A percentile compares a stretch with the other conserved stretches of the same genome.
phyloP scores from a whole-genome alignment of 2,329 filamentous ascomycete genomes.

The Thelonectria discophora region DNA sequence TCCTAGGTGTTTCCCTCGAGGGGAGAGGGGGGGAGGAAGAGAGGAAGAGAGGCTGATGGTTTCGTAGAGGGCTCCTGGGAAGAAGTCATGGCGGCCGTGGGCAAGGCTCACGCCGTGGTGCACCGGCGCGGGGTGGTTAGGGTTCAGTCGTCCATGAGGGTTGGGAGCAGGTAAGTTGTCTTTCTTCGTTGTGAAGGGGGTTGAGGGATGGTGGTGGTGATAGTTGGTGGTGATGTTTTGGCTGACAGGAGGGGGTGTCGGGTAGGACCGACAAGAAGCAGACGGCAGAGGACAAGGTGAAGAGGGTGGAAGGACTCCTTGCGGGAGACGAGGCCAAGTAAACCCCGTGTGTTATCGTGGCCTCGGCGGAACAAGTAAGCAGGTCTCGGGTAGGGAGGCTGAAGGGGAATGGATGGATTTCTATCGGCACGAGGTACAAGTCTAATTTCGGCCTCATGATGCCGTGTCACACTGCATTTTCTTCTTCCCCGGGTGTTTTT shows the following conservation, averaged over 20 bases:
- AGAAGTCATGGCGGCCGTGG: slow-evolving; percentile 82
- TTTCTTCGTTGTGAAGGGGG: not conserved
- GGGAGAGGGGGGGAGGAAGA: too few species aligned
- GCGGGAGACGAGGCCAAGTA: slow-evolving; percentile 34
- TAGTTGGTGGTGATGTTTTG: too few species aligned
- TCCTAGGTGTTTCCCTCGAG: too few species aligned
- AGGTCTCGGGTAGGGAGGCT: too few species aligned
- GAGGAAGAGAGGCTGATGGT: too few species aligned
- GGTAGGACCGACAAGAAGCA: slow-evolving; percentile 85
- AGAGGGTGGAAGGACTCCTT: slow-evolving; percentile 63
- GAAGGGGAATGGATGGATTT: too few species aligned
- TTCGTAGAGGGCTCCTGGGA: slow-evolving; percentile 89
- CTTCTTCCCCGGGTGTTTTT: not conserved
- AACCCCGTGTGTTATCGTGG: too few species aligned
- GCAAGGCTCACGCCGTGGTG: slow-evolving; percentile 83
- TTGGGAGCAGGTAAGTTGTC: slow-evolving; percentile 77
- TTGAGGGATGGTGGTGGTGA: not conserved
- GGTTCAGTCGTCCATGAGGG: slow-evolving; percentile 88
- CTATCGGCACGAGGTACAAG: not conserved
- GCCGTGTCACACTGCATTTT: not conserved
- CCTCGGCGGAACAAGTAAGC: too few species aligned
- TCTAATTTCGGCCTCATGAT: not conserved
- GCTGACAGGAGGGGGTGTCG: not conserved
- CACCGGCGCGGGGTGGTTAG: slow-evolving; percentile 80
- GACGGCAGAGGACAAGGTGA: slow-evolving; percentile 82